Base-by-base conservation (phyloP, 257 asterid species). In the Ballota nigra region DNA sequence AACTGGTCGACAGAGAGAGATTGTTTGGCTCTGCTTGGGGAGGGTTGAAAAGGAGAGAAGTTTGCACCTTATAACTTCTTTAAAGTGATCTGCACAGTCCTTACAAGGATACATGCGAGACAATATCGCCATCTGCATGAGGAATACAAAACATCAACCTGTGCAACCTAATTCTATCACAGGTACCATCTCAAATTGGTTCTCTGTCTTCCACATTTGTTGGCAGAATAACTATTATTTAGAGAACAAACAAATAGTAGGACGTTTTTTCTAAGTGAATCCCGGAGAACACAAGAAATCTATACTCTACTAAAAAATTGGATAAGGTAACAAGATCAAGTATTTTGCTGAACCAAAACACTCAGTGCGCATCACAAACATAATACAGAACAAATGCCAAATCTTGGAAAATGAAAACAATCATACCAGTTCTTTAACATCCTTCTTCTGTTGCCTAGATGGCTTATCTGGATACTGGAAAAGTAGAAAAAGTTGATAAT, bases 1-100 rank as follows among this genome's bases (percentile, higher is more conserved):
- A n/a, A n/a, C n/a, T n/a, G n/a, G n/a, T n/a, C n/a, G n/a, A n/a
- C n/a, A n/a, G n/a, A n/a, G n/a, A 51, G 33, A 6, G 11, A 18
- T 33, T 31, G 55, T 18, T 2, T 19, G 69, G 38, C 53, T 29
- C 20, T 7, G 23, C n/a, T 22, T 2, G 4, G 53, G 59, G 33
- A 16, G 59, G 34, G n/a, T n/a, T 8, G 51, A 18, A 16, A 68
- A 62, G 26, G 70, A 47, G 70, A 47, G 49, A 11, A 53, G 18
- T 22, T 22, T n/a, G 71, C 66, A 93, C 97, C 88, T 86, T 78
- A 94, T 60, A 68, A 94, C 92, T 71, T 91, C 96, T 88, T 86
- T 85, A 73, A 94, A 94, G 86, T 94, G 99, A 85, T 94, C 97
- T 28, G 99, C 99, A 65, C 99, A 94, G 68, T 94, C 98, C 79